These are phyloP conservation scores for Prunus mira DNA, from an alignment of 306 rosid genomes.

Conservation along the genomic window DNA sequence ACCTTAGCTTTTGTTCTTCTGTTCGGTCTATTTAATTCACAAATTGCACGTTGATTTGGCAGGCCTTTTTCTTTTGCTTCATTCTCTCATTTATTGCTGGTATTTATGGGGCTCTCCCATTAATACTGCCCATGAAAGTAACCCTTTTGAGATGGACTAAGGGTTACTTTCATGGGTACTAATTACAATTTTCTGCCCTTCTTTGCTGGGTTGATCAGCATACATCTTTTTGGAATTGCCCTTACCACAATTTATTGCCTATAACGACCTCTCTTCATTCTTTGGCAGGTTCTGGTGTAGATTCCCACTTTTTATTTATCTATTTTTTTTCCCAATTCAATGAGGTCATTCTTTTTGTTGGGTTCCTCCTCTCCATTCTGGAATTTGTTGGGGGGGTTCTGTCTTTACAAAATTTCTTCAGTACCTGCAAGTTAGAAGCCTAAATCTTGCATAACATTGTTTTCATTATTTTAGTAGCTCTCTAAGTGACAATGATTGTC, in stretches of 20 bases:
- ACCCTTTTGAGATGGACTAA: slow-evolving; percentile 29
- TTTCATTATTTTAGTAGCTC: neutral
- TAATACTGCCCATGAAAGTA: too few species aligned
- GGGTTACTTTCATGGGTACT: slow-evolving; percentile 44
- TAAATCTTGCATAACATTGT: neutral
- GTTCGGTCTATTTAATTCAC: slow-evolving; percentile 29
- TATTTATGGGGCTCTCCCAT: slow-evolving; percentile 28
- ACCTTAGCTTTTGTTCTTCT: slow-evolving; percentile 20
- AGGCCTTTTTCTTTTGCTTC: neutral
- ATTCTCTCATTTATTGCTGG: slow-evolving; percentile 45
- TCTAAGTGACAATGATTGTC: neutral
- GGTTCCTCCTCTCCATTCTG: slow-evolving; percentile 16
- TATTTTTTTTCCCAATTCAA: slow-evolving; percentile 29
- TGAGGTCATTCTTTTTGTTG: slow-evolving; percentile 37
- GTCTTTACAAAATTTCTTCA: neutral
- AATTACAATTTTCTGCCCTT: slow-evolving; percentile 21
- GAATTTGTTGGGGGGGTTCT: slow-evolving; percentile 7
- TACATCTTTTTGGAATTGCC: slow-evolving; percentile 27
- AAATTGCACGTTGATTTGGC: slow-evolving; percentile 14
- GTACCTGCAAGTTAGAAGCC: neutral
- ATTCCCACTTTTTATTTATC: slow-evolving; percentile 25
- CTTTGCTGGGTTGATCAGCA: slow-evolving; percentile 26
- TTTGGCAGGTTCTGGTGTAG: slow-evolving; percentile 36
- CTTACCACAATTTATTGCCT: slow-evolving; percentile 42
- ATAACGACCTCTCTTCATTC: slow-evolving; percentile 38